Evolutionary conservation across 257 asterid species (phyloP).

Genomic region (Forsythia viridissima): DNA sequence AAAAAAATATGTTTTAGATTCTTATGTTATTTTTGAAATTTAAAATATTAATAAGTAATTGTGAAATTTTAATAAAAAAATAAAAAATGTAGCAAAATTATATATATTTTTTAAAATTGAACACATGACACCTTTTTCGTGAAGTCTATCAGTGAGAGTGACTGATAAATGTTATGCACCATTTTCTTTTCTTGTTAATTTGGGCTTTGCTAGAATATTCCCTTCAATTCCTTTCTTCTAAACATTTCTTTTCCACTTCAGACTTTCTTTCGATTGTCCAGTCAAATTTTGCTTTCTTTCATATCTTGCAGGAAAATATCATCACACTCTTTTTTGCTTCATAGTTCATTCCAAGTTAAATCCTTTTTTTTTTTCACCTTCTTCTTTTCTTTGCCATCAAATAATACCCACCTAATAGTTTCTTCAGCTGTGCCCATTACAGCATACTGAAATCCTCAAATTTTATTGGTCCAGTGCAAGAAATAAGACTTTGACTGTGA

Average conservation of each 20-base stretch:
- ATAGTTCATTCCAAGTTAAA: neutral
- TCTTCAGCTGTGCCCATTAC: constrained; percentile 11
- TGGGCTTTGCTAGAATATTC: constrained; percentile 27
- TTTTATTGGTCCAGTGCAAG: constrained; percentile 12
- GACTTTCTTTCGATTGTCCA: constrained; percentile 9
- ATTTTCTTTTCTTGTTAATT: too few relatives aligned
- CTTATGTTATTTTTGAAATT: too few relatives aligned
- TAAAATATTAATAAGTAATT: too few relatives aligned
- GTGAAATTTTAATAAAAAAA: too few relatives aligned
- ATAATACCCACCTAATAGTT: constrained; percentile 4
- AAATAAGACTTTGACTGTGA: neutral
- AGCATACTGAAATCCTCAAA: constrained; percentile 16
- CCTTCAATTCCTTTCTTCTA: constrained; percentile 7
- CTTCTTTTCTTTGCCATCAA: neutral
- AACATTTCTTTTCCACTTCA: neutral
- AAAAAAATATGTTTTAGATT: too few relatives aligned
- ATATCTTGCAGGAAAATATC: neutral
- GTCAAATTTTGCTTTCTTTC: neutral
- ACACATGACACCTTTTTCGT: too few relatives aligned
- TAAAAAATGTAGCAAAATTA: too few relatives aligned
- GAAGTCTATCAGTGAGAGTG: too few relatives aligned
- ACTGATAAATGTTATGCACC: too few relatives aligned
- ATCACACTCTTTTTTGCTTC: neutral
- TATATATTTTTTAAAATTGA: too few relatives aligned
- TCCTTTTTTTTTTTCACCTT: neutral